phyloP scores from a whole-genome alignment of 352 stramenopile species.

The Pythium myriotylum region DNA sequence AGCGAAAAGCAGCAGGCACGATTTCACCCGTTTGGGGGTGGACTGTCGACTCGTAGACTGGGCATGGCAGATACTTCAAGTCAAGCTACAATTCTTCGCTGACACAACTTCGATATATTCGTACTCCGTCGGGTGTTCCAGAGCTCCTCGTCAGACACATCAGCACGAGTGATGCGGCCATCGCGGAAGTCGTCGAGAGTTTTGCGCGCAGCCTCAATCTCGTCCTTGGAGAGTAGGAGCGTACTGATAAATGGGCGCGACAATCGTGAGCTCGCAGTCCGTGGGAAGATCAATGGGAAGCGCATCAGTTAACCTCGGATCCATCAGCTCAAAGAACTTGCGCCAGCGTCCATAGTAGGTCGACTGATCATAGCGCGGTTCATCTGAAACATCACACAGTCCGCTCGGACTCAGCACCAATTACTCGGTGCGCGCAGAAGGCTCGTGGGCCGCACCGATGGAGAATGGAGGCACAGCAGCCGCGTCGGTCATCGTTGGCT shows the following conservation, averaged over 20 bases:
- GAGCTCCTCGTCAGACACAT: constrained; percentile 69
- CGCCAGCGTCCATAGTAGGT: constrained; percentile 86
- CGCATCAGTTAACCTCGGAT: constrained; percentile 52
- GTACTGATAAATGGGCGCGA: constrained; percentile 34
- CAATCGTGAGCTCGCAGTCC: background rate
- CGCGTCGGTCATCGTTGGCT: constrained; percentile 11
- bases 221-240: constrained; percentile 65
- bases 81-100: too few species aligned
- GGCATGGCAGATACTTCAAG: background rate
- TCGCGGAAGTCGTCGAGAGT: constrained; percentile 62
- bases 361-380: constrained; percentile 81
- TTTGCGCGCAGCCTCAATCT: constrained; percentile 62
- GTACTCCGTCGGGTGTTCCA: constrained; percentile 74
- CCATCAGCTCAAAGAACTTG: constrained; percentile 83
- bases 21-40: constrained; percentile 85
- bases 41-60: constrained; percentile 77
- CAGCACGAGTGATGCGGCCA: constrained; percentile 40
- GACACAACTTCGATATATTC: background rate
- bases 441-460: constrained; percentile 25
- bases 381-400: constrained; percentile 35
- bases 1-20: constrained; percentile 62
- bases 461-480: constrained; percentile 38
- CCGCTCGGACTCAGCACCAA: background rate
- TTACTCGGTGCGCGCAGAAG: background rate
- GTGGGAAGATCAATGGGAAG: background rate